Conservation (phyloP, 352 stramenopile species). For the Saprolegnia parasitica region DNA sequence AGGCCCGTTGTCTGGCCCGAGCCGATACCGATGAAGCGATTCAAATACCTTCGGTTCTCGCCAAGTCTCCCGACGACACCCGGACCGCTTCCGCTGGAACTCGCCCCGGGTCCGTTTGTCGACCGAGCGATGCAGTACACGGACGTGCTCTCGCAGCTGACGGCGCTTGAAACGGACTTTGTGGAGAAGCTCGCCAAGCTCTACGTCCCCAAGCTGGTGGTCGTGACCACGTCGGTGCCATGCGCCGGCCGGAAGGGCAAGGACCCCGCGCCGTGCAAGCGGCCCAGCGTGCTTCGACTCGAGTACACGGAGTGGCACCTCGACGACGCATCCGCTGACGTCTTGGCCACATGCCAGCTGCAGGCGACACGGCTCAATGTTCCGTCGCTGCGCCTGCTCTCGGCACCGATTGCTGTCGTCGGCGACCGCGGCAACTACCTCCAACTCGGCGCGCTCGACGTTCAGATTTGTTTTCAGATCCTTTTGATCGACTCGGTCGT, state of each 20-base stretch:
- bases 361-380: conserved; percentile 72
- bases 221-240: conserved; percentile 59
- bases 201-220: conserved; percentile 66
- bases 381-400: conserved; percentile 43
- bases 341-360: conserved; percentile 54
- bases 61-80: background rate
- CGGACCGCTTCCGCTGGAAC: background rate
- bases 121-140: conserved; percentile 23
- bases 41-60: conserved; percentile 27
- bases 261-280: conserved; percentile 42
- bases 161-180: conserved; percentile 67
- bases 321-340: conserved; percentile 59
- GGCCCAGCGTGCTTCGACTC: conserved; percentile 63
- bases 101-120: conserved; percentile 3
- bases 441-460: conserved; percentile 5
- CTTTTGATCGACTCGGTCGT: conserved; percentile 79
- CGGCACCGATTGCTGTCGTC: background rate
- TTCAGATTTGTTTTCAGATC: conserved; percentile 61
- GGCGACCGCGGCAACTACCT: conserved; percentile 20
- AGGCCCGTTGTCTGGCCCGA: conserved; percentile 5
- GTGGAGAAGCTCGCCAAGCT: conserved; percentile 75
- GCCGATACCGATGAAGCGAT: background rate
- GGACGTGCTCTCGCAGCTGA: conserved; percentile 34
- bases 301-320: conserved; percentile 83
- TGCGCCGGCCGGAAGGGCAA: conserved; percentile 54